Evolutionary conservation across 2,329 filamentous ascomycete genomes (phyloP).

Genomic region (Fusarium drepaniforme): DNA sequence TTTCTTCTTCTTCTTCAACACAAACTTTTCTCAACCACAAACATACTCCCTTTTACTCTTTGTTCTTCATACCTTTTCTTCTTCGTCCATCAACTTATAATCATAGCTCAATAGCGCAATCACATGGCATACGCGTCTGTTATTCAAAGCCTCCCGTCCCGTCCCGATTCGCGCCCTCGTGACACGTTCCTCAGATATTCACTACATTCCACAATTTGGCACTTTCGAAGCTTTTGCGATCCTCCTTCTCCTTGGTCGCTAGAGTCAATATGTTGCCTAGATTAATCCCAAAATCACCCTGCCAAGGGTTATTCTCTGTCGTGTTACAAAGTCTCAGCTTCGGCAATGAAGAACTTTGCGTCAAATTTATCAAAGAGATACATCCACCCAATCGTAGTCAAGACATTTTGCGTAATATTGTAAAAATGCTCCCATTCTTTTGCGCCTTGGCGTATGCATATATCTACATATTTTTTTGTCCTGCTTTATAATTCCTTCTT

Average conservation of each 20-base stretch:
- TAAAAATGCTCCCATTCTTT: background rate
- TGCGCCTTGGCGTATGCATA: background rate
- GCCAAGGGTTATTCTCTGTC: slow-evolving; percentile 91
- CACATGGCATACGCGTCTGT: slow-evolving; percentile 3
- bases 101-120: slow-evolving; percentile 35
- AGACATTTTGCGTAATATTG: background rate
- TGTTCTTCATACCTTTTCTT: background rate
- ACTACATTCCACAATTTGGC: slow-evolving; percentile 59
- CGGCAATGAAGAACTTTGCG: slow-evolving; percentile 85
- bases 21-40: slow-evolving; percentile 6
- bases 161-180: slow-evolving; percentile 10
- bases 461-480: background rate
- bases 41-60: background rate
- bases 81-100: background rate
- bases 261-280: slow-evolving; percentile 93
- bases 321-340: slow-evolving; percentile 89
- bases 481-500: slow-evolving; percentile 63
- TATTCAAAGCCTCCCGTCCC: slow-evolving; percentile 5
- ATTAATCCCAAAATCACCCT: slow-evolving; percentile 80
- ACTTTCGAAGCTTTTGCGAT: slow-evolving; percentile 93
- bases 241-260: slow-evolving; percentile 75
- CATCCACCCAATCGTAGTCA: background rate
- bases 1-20: slow-evolving; percentile 24
- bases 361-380: slow-evolving; percentile 85
- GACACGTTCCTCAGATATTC: slow-evolving; percentile 25